Conservation (phyloP, 1,139 yeast genomes). For the Meyerozyma guilliermondii region DNA sequence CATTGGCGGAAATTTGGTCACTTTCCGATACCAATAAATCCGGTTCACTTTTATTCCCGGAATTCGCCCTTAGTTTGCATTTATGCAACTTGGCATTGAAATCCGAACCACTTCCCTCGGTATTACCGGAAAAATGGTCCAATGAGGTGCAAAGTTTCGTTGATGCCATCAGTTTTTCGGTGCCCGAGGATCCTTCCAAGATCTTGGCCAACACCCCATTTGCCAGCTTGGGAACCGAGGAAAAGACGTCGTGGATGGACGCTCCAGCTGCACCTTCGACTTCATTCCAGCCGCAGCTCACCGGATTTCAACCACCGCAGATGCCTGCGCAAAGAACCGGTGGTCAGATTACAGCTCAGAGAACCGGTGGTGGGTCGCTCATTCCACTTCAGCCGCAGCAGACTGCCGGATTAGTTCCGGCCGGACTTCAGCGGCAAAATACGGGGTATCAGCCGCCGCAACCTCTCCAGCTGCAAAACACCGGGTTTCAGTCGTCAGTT, state of each 20-base stretch:
- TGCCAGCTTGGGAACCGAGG: constrained; percentile 20
- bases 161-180: constrained; percentile 77
- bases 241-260: constrained; percentile 17
- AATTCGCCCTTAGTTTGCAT: constrained; percentile 89
- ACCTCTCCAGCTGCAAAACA: constrained; percentile 9
- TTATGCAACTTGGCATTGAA: constrained; percentile 73
- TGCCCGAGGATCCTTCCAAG: constrained; percentile 54
- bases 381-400: constrained; percentile 47
- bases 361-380: constrained; percentile 40
- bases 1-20: constrained; percentile 86
- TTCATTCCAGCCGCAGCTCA: constrained; percentile 19
- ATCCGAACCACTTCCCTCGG: constrained; percentile 73
- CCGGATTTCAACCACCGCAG: constrained; percentile 24
- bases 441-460: constrained; percentile 9
- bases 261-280: constrained; percentile 5
- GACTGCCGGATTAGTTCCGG: constrained; percentile 42
- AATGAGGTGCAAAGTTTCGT: constrained; percentile 86
- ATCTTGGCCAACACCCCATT: constrained; percentile 45
- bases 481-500: constrained; percentile 7
- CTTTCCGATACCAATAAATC: constrained; percentile 83
- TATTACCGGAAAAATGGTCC: constrained; percentile 64
- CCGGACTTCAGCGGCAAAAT: constrained; percentile 15
- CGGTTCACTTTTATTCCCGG: constrained; percentile 85
- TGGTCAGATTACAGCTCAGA: constrained; percentile 23
- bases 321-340: constrained; percentile 19